Evolutionary conservation across 1,139 yeast species (phyloP).

Genomic region (Blastobotrys ciferrii): DNA sequence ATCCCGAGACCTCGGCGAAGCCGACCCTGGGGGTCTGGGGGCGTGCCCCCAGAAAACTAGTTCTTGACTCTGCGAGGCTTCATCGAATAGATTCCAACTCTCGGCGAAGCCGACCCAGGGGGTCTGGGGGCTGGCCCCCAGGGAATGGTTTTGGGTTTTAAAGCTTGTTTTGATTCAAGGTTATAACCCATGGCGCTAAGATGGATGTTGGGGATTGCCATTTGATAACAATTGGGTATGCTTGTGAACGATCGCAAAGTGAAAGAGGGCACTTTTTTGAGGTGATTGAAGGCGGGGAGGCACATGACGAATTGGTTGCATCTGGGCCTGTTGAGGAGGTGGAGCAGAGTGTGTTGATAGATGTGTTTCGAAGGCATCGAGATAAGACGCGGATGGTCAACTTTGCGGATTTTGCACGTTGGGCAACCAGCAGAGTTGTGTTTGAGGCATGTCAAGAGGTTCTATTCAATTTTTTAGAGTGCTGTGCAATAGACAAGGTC

Average conservation of each 20-base stretch:
- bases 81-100: too few species aligned
- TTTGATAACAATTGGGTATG: not conserved
- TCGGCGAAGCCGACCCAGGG: too few species aligned
- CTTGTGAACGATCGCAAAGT: not conserved
- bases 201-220: not conserved
- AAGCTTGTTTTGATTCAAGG: too few species aligned
- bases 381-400: not conserved
- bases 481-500: not conserved
- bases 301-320: not conserved
- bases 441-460: not conserved
- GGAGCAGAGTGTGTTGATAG: not conserved
- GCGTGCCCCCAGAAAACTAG: too few species aligned
- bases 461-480: not conserved
- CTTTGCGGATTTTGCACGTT: not conserved
- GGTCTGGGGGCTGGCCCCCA: too few species aligned
- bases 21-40: too few species aligned
- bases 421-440: not conserved
- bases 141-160: too few species aligned
- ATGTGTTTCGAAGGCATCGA: not conserved
- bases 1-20: too few species aligned
- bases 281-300: not conserved
- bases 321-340: not conserved
- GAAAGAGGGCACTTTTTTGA: not conserved
- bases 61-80: too few species aligned
- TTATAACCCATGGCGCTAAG: not conserved